phyloP scores from a whole-genome alignment of 140 eudicot species.

The Ambrosia hybrid region DNA sequence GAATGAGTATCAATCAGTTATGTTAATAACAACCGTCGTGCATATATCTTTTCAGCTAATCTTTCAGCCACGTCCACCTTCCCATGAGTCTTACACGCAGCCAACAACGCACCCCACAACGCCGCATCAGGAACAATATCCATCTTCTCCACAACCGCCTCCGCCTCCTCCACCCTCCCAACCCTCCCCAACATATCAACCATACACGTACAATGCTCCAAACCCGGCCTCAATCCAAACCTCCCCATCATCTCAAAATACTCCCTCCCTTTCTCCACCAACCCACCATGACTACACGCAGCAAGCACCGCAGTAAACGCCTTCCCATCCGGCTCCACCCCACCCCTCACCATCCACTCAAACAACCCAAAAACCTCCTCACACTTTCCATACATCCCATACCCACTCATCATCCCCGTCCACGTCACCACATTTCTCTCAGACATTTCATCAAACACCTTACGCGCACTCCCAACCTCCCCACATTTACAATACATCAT shows the following conservation, averaged over 20 bases:
- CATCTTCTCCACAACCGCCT: constrained; percentile 38
- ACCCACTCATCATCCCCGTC: constrained; percentile 58
- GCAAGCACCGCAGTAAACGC: constrained; percentile 46
- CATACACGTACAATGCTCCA: constrained; percentile 69
- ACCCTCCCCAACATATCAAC: constrained; percentile 58
- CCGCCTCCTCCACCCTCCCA: constrained; percentile 48
- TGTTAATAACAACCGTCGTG: constrained; percentile 22
- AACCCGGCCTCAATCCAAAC: constrained; percentile 36
- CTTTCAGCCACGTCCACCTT: constrained; percentile 52
- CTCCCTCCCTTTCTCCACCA: constrained; percentile 48
- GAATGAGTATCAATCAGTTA: neutral
- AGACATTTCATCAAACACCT: constrained; percentile 55
- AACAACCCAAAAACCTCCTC: constrained; percentile 49
- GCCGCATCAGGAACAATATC: constrained; percentile 48
- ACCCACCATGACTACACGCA: constrained; percentile 63
- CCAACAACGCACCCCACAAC: constrained; percentile 46
- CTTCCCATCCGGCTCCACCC: constrained; percentile 49
- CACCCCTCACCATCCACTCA: constrained; percentile 42
- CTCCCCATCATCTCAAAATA: constrained; percentile 50
- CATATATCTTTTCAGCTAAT: constrained; percentile 46
- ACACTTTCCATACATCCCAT: constrained; percentile 42
- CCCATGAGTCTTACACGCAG: constrained; percentile 51
- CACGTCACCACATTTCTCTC: constrained; percentile 53
- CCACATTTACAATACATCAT: constrained; percentile 53
- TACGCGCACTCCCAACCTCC: constrained; percentile 41